Evolutionary conservation across 192 early-diverging fungal species (phyloP).

Genomic region (Coemansia sp.): DNA sequence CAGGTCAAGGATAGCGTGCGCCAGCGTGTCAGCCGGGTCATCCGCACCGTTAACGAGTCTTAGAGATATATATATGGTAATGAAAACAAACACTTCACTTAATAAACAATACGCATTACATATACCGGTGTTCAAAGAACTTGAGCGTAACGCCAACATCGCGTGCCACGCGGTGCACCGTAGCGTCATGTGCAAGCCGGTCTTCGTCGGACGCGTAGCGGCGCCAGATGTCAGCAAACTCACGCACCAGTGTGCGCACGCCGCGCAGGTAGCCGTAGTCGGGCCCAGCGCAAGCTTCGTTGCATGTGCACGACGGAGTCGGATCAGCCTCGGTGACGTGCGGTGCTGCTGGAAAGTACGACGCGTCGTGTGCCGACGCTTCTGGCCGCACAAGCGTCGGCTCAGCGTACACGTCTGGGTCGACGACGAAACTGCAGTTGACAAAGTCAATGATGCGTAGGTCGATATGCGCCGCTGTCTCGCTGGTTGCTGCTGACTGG

Average conservation of each 20-base stretch:
- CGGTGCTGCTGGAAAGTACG: slow-evolving; percentile 10
- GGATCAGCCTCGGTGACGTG: slow-evolving; percentile 31
- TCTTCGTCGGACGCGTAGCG: slow-evolving; percentile 48
- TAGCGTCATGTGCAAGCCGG: slow-evolving; percentile 25
- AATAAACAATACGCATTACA: slow-evolving; percentile 12
- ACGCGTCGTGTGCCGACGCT: slow-evolving; percentile 36
- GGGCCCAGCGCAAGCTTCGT: slow-evolving; percentile 42
- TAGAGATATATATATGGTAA: slow-evolving; percentile 1
- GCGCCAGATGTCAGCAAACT: slow-evolving; percentile 55
- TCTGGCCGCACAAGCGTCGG: slow-evolving; percentile 45
- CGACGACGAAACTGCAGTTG: slow-evolving; percentile 70
- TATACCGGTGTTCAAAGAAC: slow-evolving; percentile 25
- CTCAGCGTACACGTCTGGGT: slow-evolving; percentile 51
- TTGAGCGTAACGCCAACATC: slow-evolving; percentile 42
- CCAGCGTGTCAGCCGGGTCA: slow-evolving; percentile 44
- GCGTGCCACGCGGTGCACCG: slow-evolving; percentile 22
- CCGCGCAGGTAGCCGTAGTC: slow-evolving; percentile 57
- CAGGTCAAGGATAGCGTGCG: slow-evolving; percentile 50
- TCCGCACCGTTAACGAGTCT: slow-evolving; percentile 46
- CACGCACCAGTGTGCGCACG: slow-evolving; percentile 50
- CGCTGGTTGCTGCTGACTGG: neutral
- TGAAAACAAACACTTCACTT: neutral
- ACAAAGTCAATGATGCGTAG: slow-evolving; percentile 97
- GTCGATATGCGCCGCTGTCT: slow-evolving; percentile 56
- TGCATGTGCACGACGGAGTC: slow-evolving; percentile 30